Base-by-base conservation (phyloP, 176 grass and related monocot species). In the Phoenix roebelenii region DNA sequence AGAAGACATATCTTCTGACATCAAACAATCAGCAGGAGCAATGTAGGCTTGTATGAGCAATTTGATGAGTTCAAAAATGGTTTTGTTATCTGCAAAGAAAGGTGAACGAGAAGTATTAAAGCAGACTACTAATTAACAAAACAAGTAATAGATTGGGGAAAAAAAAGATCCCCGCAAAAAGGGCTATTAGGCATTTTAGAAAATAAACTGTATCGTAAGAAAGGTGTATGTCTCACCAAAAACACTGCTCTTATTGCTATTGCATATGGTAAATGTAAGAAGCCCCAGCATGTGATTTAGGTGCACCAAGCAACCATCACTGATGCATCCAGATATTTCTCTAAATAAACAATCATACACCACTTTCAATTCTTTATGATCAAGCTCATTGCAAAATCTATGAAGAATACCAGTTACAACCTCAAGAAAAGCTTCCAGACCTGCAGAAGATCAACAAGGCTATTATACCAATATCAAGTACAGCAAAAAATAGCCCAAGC, bases 351-450 rank as follows among this genome's bases (percentile, higher is more conserved):
- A 88, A 29, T 64, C 56, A 72, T 80, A 85, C 72, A 96, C 67
- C 50, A 85, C 62, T 23, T 57, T 48, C 69, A 90, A 72, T 49
- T 96, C 92, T 68, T 85, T 90, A 39, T 67, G 39, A 53, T 90
- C 81, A 23, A 87, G 69, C 60, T 87, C 87, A 74, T 55, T 79
- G 44, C 83, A 90, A 55, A 96, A 69, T 78, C 87, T 84, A 75
- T 49, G 29, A 50, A 96, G 74, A 57, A 96, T 50, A 58, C 83
- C 92, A 72, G 75, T 77, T 53, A 86, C 79, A 55, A 88, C 75
- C 51, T 85, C 74, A 44, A 59, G 50, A 57, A 87, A 67, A 70
- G 79, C 79, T 71, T 52, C 68, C 57, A 71, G 72, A 23, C 86
- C 83, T 95, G 82, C 49, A 80, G 12, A 57, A 71, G 7, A 57